phyloP scores from a whole-genome alignment of 129 eudicot genomes.

The Oenanthe sinensis region DNA sequence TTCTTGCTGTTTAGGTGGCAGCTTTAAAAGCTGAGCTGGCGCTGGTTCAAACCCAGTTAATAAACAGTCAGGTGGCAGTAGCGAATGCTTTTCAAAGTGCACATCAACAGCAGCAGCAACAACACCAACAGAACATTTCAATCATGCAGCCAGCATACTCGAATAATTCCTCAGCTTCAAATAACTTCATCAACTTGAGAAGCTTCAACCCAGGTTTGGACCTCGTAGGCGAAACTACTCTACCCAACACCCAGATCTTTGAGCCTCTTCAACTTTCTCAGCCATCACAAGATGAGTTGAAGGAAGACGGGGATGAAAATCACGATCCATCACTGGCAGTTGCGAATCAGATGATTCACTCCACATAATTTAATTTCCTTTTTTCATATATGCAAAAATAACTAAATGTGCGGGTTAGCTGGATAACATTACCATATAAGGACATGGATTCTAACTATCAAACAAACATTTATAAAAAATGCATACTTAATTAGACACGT shows the following conservation, averaged over 20 bases:
- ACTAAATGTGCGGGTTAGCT: not conserved
- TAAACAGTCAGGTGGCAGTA: slow-evolving; percentile 16
- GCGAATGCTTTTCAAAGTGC: slow-evolving; percentile 16
- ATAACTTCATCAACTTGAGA: slow-evolving; percentile 8
- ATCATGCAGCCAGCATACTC: slow-evolving; percentile 22
- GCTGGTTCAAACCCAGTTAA: slow-evolving; percentile 21
- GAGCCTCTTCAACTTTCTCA: slow-evolving; percentile 15
- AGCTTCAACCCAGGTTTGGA: slow-evolving; percentile 13
- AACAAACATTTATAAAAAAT: not conserved
- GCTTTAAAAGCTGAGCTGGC: slow-evolving; percentile 21
- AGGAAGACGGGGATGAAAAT: slow-evolving; percentile 19
- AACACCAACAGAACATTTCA: slow-evolving; percentile 7
- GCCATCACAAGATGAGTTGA: slow-evolving; percentile 1
- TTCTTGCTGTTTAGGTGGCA: slow-evolving; percentile 13
- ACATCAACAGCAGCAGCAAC: slow-evolving; percentile 23
- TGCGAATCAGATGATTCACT: slow-evolving; percentile 13
- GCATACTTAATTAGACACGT: not conserved
- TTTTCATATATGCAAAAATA: not conserved
- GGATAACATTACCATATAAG: not conserved
- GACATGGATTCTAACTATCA: not conserved
- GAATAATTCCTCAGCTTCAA: slow-evolving; percentile 12
- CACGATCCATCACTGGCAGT: slow-evolving; percentile 4
- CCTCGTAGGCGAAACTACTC: not conserved
- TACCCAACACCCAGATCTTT: slow-evolving; percentile 11
- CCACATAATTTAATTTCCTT: not conserved